These are phyloP conservation scores for Roridomyces roridus DNA, from an alignment of 768 basidiomycete genomes.

Conservation along the genomic window DNA sequence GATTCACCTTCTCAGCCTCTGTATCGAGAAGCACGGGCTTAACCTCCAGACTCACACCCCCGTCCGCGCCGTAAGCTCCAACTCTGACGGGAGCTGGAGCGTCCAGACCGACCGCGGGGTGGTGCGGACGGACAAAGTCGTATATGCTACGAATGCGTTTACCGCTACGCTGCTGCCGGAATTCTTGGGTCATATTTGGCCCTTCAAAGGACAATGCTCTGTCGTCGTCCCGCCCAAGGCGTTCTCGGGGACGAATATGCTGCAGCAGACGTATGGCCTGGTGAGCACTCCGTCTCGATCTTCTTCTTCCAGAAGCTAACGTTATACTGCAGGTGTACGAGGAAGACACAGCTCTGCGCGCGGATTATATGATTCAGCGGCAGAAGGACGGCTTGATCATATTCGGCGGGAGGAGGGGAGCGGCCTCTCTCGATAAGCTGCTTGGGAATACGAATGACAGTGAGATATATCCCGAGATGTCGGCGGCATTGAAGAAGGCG, in stretches of 20 bases:
- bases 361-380: constrained; percentile 33
- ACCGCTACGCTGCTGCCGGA: constrained; percentile 44
- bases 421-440: constrained; percentile 18
- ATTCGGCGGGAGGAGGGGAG: constrained; percentile 27
- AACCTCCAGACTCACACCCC: constrained; percentile 39
- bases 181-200: constrained; percentile 29
- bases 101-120: constrained; percentile 42
- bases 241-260: constrained; percentile 26
- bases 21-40: constrained; percentile 27
- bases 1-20: constrained; percentile 25
- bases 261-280: constrained; percentile 23
- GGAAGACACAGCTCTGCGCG: background rate
- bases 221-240: constrained; percentile 29
- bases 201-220: constrained; percentile 29
- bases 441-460: constrained; percentile 30
- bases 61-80: constrained; percentile 9
- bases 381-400: constrained; percentile 30
- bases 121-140: constrained; percentile 39
- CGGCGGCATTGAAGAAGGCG: constrained; percentile 27
- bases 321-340: too few species aligned
- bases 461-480: constrained; percentile 26
- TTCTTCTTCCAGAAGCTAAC: background rate
- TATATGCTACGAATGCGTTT: constrained; percentile 55
- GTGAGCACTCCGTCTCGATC: background rate
- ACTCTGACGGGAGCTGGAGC: constrained; percentile 15